Percentiles rank a stretch among this genome's conserved stretches.
These are phyloP conservation scores for Tricholoma terreum DNA, from an alignment of 768 basidiomycete species.

Conservation along the genomic window DNA sequence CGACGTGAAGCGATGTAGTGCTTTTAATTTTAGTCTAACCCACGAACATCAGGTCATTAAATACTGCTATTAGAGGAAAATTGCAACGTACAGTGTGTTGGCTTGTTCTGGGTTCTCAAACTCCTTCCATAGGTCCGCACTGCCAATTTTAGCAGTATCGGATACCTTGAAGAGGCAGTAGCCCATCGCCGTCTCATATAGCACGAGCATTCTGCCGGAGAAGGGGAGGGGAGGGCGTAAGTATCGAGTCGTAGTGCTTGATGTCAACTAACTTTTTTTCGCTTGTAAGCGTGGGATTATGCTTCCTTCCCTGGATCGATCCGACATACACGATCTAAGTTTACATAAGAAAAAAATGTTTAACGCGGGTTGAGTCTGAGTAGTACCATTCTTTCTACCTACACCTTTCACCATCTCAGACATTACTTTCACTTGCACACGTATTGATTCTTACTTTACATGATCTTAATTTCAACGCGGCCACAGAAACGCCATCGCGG, in stretches of 20 bases:
- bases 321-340: too few relatives aligned
- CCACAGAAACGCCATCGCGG: too few relatives aligned
- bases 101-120: constrained; percentile 92
- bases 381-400: too few relatives aligned
- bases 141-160: constrained; percentile 82
- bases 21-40: constrained; percentile 85
- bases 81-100: constrained; percentile 75
- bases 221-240: background rate
- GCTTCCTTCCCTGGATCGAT: background rate
- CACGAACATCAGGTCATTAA: constrained; percentile 11
- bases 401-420: too few relatives aligned
- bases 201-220: constrained; percentile 76
- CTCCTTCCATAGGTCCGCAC: constrained; percentile 85
- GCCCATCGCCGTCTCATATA: constrained; percentile 94
- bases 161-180: constrained; percentile 98
- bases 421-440: too few relatives aligned
- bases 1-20: constrained; percentile 93
- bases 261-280: background rate
- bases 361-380: too few relatives aligned
- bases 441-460: too few relatives aligned
- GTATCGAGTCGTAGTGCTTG: background rate
- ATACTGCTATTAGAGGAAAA: background rate
- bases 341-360: too few relatives aligned
- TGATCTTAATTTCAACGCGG: too few relatives aligned
- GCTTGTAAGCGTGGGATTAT: background rate